Base-by-base conservation (phyloP, 352 stramenopile genomes). In the Phytophthora constricta region DNA sequence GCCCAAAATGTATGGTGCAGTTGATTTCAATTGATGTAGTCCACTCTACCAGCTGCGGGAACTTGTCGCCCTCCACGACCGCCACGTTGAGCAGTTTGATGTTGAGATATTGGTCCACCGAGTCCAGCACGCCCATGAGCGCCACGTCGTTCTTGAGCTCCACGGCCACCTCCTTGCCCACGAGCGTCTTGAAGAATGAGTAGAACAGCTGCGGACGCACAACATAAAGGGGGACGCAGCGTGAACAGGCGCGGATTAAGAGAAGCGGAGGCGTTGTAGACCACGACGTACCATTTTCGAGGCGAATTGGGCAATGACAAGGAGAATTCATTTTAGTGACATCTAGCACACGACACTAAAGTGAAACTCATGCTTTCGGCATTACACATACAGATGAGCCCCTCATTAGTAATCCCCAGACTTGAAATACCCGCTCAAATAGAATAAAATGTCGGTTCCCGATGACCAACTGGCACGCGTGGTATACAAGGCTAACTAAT, bases 121-220 rank as follows among this genome's bases (percentile, higher is more conserved):
- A 98, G 78, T 99, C 94, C 25, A 99, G 82, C 33, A 87, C 98
- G 31, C 96, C 96, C 37, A 97, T 98, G 23, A 99, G 85, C 50
- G 97, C 90, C 49, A 99, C 92, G 72, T 99, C 97, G 75, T 99
- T 99, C 85, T 99, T 99, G 33, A 99, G 86, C 80, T 99, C 98
- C 20, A 99, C 97, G 5, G 95, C 96, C 33, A 99, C 91, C 62
- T 99, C 93, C 75, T 99, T 99, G 60, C 96, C 96, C 25, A 99
- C 88, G 26, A 99, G 84, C 49, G 96, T 99, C 84, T 99, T 99
- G 91, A 99, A 99, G 78, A 99, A 99, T 48, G 96, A 99, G 70
- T 98, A 98, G 71, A 99, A 99, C 68, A 99, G 76, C 96, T 98
- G 52, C 28, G 47, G 22, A 31, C 17, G 23, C 3, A 25, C 46